Evolutionary conservation across 345 rosid genomes (phyloP), one percentile per base, ranked within the genome.

Genomic region (Gossypium bickii): DNA sequence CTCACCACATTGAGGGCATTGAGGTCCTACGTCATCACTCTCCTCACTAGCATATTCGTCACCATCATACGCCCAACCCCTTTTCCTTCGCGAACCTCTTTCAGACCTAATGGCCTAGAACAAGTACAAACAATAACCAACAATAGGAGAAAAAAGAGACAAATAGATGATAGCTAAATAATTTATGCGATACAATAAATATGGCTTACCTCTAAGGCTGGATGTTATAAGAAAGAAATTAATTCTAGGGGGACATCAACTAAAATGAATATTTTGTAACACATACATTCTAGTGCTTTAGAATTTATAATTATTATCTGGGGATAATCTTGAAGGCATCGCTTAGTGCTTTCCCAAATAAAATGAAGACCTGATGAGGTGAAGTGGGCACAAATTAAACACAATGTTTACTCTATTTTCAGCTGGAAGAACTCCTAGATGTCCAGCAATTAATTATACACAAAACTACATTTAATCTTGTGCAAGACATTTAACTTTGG

Each of bases 1-100:
- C 68, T 83, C 88, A 94, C 97, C 95, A 80, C 98, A 94, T 71
- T 94, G 97, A 76, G 85, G 92, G 78, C 98, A 94, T 72, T 76
- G 85, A 73, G 77, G 71, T 71, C 70, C 85, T 60, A 18, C 76
- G 71, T 63, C 76, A 51, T 83, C 87, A 80, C 76, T 79, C 80
- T 85, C 92, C 29, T 64, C 12, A 55, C 62, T 67, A 52, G 41
- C 77, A 65, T 53, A 63, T 27, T 20, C 85, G 22, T 45, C 78
- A 71, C 69, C 60, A 24, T 80, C 86, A 78, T 64, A 74, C 74
- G 76, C 67, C 53, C n/a, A 81, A 25, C 81, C 48, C 81, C 89
- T 84, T 80, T 84, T 92, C 69, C 77, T 75, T 22, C 52, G 67
- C 7, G 20, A 79, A 78, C 82, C 89, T 76, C 88, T 86, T 77